A percentile compares a stretch with the other conserved stretches of the same genome.
phyloP scores from a whole-genome alignment of 163 green algal species.

The Chlorella variabilis region DNA sequence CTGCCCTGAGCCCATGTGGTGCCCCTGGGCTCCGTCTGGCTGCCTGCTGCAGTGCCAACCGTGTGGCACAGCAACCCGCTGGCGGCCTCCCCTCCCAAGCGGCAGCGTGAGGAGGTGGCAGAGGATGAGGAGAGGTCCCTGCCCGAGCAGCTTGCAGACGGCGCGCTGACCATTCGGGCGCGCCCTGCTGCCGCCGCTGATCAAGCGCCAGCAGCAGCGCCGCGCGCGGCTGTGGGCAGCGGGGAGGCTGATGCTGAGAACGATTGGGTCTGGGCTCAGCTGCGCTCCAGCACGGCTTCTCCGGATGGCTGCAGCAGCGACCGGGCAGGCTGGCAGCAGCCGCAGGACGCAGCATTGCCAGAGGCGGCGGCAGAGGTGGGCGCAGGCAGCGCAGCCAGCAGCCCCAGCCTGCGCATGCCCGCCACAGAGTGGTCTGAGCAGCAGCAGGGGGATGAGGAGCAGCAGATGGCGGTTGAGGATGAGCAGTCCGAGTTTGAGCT shows the following conservation, averaged over 20 bases:
- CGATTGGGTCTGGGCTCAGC: constrained; percentile 24
- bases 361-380: neutral
- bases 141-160: neutral
- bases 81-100: constrained; percentile 10
- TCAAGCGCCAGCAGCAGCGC: neutral
- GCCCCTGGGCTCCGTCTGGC: no score
- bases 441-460: neutral
- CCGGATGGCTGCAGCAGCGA: constrained; percentile 7
- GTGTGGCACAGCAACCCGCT: constrained; percentile 36
- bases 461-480: neutral
- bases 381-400: constrained; percentile 14
- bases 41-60: no score
- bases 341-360: neutral
- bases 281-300: neutral
- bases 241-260: neutral
- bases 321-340: neutral
- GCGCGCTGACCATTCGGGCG: neutral
- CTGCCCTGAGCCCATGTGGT: no score
- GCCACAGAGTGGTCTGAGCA: neutral
- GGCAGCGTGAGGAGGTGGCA: neutral
- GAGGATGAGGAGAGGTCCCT: neutral
- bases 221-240: neutral
- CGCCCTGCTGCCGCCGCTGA: neutral
- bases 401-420: constrained; percentile 22
- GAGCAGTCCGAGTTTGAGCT: neutral